phyloP scores from a whole-genome alignment of 257 asterid species.

The Salvia hispanica region DNA sequence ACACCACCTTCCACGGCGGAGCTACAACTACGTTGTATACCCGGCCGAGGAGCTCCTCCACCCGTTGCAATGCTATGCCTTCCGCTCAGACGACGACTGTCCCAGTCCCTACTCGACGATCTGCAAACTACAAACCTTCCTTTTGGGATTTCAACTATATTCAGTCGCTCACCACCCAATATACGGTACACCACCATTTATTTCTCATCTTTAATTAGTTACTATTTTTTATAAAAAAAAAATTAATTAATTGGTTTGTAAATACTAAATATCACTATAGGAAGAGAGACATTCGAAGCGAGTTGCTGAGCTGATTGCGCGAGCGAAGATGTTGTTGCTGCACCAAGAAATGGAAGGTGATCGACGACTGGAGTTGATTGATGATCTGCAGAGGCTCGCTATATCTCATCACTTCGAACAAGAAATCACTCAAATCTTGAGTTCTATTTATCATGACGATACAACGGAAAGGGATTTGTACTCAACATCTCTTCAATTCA shows the following conservation, averaged over 20 bases:
- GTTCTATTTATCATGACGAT: no score
- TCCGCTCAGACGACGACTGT: no score
- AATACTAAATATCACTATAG: neutral
- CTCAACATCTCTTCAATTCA: constrained; percentile 43
- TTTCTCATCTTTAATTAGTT: neutral
- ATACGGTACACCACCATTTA: constrained; percentile 29
- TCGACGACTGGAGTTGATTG: constrained; percentile 35
- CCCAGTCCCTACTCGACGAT: constrained; percentile 24
- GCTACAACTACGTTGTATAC: neutral
- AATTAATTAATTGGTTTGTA: no score
- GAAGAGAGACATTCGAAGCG: constrained; percentile 24
- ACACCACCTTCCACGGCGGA: neutral
- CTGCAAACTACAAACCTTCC: constrained; percentile 52
- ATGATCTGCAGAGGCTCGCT: constrained; percentile 42
- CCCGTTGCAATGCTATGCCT: neutral
- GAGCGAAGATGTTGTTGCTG: constrained; percentile 34
- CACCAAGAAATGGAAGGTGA: constrained; percentile 15
- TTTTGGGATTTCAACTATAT: constrained; percentile 41
- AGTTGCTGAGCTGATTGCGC: constrained; percentile 28
- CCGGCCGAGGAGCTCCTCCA: neutral
- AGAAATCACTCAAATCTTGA: no score
- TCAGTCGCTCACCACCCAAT: constrained; percentile 41
- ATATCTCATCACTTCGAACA: neutral
- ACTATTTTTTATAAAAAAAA: no score
- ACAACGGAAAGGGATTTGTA: constrained; percentile 26